Evolutionary conservation across 805 yeast species (phyloP).

Genomic region (Jamesozyma jinghongensis): DNA sequence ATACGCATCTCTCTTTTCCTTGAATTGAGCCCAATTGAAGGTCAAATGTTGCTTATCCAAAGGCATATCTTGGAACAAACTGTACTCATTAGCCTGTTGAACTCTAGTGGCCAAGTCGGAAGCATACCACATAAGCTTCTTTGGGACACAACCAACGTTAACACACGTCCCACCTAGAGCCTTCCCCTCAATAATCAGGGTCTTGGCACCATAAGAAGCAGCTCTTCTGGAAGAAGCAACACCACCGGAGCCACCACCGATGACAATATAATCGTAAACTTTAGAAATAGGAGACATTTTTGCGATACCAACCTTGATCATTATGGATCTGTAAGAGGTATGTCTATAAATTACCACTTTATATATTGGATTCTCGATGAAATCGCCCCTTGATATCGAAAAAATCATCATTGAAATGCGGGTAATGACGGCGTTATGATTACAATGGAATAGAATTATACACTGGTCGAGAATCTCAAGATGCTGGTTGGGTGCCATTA

Average conservation of each 20-base stretch:
- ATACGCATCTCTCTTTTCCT: slow-evolving; percentile 87
- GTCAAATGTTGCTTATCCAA: slow-evolving; percentile 42
- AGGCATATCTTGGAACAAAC: slow-evolving; percentile 55
- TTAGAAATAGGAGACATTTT: slow-evolving; percentile 49
- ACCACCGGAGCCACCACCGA: slow-evolving; percentile 99
- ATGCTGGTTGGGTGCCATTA: too few relatives aligned
- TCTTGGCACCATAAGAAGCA: slow-evolving; percentile 85
- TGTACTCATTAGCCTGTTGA: slow-evolving; percentile 71
- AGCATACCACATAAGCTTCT: slow-evolving; percentile 98
- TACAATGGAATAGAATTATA: too few relatives aligned
- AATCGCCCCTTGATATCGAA: not conserved
- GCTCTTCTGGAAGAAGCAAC: slow-evolving; percentile 98
- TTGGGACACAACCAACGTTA: slow-evolving; percentile 98
- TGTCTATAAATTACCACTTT: too few relatives aligned
- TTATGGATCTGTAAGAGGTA: too few relatives aligned
- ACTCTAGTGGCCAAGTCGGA: slow-evolving; percentile 76
- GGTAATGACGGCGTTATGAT: too few relatives aligned
- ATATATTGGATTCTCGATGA: not conserved
- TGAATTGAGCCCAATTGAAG: slow-evolving; percentile 77
- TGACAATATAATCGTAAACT: slow-evolving; percentile 85
- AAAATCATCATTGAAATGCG: too few relatives aligned
- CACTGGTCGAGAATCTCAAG: too few relatives aligned
- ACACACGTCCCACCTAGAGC: slow-evolving; percentile 97
- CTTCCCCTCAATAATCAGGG: slow-evolving; percentile 70
- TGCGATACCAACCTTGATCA: not conserved